Evolutionary conservation across 352 stramenopile genomes (phyloP).

Genomic region (Phytophthora pluvialis): DNA sequence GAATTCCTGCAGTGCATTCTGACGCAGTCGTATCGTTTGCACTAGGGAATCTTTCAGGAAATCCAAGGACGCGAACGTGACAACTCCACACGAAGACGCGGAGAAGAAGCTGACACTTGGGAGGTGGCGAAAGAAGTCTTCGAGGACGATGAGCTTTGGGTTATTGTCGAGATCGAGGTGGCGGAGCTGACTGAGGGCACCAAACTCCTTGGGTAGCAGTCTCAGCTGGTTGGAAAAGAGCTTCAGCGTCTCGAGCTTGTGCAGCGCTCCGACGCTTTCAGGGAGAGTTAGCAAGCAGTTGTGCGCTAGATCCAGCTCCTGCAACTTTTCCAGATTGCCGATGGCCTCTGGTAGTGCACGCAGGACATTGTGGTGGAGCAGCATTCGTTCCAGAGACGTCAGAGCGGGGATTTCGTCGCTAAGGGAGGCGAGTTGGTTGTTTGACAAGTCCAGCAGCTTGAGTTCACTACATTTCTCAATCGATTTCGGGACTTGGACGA

Average conservation of each 20-base stretch:
- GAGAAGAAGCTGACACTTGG: slow-evolving; percentile 39
- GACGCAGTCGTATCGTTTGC: slow-evolving; percentile 35
- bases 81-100: slow-evolving; percentile 47
- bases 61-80: slow-evolving; percentile 49
- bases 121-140: slow-evolving; percentile 45
- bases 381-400: slow-evolving; percentile 39
- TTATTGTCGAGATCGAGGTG: slow-evolving; percentile 56
- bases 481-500: slow-evolving; percentile 50
- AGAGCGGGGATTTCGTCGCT: slow-evolving; percentile 52
- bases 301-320: slow-evolving; percentile 43
- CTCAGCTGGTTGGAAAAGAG: slow-evolving; percentile 54
- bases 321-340: slow-evolving; percentile 44
- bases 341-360: slow-evolving; percentile 46
- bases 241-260: slow-evolving; percentile 45
- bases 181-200: slow-evolving; percentile 33
- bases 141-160: slow-evolving; percentile 40
- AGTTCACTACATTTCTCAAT: slow-evolving; percentile 58
- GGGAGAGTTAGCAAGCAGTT: slow-evolving; percentile 56
- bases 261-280: slow-evolving; percentile 46
- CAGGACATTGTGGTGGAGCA: slow-evolving; percentile 55
- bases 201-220: slow-evolving; percentile 49
- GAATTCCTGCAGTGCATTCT: slow-evolving; percentile 59
- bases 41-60: slow-evolving; percentile 57
- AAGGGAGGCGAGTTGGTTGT: slow-evolving; percentile 53
- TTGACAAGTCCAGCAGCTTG: slow-evolving; percentile 51